phyloP scores from a whole-genome alignment of 495 filamentous ascomycete species.

The Penicillium verhagenii region DNA sequence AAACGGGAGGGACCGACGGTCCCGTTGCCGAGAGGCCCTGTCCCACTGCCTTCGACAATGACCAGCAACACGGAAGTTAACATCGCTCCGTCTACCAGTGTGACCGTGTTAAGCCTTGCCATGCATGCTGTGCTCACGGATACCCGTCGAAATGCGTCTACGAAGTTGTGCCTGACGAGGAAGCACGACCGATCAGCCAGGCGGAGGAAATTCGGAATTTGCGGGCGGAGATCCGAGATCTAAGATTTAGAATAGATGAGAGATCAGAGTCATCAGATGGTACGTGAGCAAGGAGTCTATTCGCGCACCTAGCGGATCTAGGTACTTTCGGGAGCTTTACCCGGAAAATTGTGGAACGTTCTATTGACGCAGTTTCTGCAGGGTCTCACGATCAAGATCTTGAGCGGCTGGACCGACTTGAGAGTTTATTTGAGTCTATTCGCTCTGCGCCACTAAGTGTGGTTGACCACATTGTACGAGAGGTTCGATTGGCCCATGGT shows the following conservation, averaged over 20 bases:
- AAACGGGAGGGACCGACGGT: constrained; percentile 18
- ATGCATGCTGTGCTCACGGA: constrained; percentile 48
- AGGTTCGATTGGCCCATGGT: constrained; percentile 31
- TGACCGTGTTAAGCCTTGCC: constrained; percentile 46
- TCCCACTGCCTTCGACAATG: constrained; percentile 11
- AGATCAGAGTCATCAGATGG: constrained; percentile 23
- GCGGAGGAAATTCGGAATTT: constrained; percentile 45
- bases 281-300: constrained; percentile 14
- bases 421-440: constrained; percentile 40
- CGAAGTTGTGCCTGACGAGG: constrained; percentile 36
- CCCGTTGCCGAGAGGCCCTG: constrained; percentile 8
- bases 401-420: constrained; percentile 35
- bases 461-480: constrained; percentile 35
- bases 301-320: neutral
- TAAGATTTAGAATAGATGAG: constrained; percentile 29
- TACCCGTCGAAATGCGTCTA: constrained; percentile 48
- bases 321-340: neutral
- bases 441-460: constrained; percentile 36
- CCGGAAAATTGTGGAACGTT: neutral
- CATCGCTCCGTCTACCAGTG: constrained; percentile 29
- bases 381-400: constrained; percentile 21
- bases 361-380: constrained; percentile 16
- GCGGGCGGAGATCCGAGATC: constrained; percentile 38
- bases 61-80: constrained; percentile 14
- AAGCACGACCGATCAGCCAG: constrained; percentile 40